A percentile compares a stretch with the other conserved stretches of the same genome.
Conservation (phyloP, 2,329 filamentous ascomycete species). For the Fusarium tanahbumbuense region DNA sequence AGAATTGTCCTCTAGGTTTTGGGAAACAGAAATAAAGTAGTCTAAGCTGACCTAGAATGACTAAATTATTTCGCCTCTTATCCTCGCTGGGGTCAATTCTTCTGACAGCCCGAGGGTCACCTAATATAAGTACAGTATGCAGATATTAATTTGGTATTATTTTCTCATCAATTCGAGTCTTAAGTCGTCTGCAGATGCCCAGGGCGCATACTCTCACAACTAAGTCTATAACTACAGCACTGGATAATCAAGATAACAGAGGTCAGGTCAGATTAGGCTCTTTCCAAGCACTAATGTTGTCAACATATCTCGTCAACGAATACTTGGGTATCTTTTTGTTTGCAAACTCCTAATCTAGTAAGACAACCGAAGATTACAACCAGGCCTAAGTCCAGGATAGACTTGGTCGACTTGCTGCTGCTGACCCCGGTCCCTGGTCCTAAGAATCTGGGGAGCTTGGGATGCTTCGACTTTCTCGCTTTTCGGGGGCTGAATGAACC, state of each 20-base stretch:
- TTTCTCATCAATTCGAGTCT: background rate
- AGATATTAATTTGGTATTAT: background rate
- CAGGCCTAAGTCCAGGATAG: conserved; percentile 10
- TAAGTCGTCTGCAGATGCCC: background rate
- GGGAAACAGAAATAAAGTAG: no score
- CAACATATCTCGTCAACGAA: background rate
- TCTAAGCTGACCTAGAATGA: no score
- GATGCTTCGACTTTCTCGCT: background rate
- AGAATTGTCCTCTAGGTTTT: no score
- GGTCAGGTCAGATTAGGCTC: background rate
- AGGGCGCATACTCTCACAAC: background rate
- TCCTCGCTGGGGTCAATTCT: no score
- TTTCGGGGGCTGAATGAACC: conserved; percentile 9
- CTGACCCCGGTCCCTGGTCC: background rate
- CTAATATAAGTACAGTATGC: background rate
- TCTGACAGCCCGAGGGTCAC: no score
- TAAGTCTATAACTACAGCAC: background rate
- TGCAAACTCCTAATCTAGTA: background rate
- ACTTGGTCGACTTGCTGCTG: background rate
- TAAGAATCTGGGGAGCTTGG: background rate
- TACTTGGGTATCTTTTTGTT: background rate
- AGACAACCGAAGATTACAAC: conserved; percentile 12
- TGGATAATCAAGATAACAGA: background rate
- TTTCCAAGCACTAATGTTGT: background rate
- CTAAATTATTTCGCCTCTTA: no score